Conservation (phyloP, 2,329 filamentous ascomycete genomes). For the Penicillium sp. region DNA sequence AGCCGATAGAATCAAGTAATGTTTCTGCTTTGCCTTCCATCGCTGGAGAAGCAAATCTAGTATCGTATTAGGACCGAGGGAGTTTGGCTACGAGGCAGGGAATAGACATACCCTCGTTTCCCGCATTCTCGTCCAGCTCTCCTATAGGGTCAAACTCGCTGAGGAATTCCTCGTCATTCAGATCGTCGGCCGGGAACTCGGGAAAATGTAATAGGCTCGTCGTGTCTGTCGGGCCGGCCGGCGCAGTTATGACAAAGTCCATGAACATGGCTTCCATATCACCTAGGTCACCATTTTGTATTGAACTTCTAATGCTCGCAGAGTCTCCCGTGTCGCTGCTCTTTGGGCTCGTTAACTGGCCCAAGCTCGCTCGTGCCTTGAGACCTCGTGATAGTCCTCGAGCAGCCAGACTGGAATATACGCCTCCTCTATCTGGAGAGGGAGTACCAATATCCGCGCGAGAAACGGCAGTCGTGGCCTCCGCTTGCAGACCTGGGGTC, state of each 20-base stretch:
- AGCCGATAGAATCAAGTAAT: conserved; percentile 94
- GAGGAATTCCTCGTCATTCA: conserved; percentile 67
- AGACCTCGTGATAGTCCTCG: conserved; percentile 36
- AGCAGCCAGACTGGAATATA: conserved; percentile 59
- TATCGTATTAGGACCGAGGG: neutral
- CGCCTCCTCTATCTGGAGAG: conserved; percentile 71
- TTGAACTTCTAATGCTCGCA: conserved; percentile 55
- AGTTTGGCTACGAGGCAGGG: neutral
- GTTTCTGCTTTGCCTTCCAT: conserved; percentile 94
- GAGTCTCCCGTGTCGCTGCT: conserved; percentile 57
- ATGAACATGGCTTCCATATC: conserved; percentile 83
- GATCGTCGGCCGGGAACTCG: conserved; percentile 50
- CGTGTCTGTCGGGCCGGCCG: conserved; percentile 44
- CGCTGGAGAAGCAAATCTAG: conserved; percentile 60
- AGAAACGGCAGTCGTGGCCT: conserved; percentile 83
- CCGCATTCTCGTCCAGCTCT: conserved; percentile 57
- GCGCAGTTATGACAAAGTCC: conserved; percentile 61
- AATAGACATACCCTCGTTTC: conserved; percentile 57
- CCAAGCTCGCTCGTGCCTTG: conserved; percentile 42
- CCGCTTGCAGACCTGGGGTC: conserved; percentile 53
- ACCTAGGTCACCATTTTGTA: conserved; percentile 61
- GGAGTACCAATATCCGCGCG: conserved; percentile 79
- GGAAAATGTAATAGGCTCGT: conserved; percentile 38
- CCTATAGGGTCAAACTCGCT: conserved; percentile 77
- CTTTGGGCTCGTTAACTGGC: conserved; percentile 49